Evolutionary conservation across 192 early-diverging fungal species (phyloP).

Genomic region (Lobosporangium transversale): DNA sequence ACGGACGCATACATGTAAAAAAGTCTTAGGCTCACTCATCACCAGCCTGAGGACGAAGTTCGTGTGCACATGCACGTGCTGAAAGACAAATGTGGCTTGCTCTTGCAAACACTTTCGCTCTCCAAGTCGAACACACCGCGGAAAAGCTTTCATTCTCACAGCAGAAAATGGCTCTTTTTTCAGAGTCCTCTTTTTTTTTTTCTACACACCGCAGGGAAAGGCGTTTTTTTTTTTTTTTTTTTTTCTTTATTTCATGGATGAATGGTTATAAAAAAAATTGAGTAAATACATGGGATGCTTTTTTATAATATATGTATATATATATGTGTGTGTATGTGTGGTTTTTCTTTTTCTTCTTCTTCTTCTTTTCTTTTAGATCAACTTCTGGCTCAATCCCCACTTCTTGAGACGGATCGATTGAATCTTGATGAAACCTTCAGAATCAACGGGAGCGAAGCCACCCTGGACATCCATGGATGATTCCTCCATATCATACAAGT

Average conservation of each 20-base stretch:
- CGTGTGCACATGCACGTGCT: too few relatives aligned
- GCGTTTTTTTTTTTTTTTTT: conserved; percentile 2
- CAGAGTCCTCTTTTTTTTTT: too few relatives aligned
- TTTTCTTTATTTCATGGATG: not conserved
- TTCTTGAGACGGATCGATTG: conserved; percentile 95
- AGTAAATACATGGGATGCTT: not conserved
- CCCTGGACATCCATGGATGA: conserved; percentile 95
- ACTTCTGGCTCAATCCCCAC: conserved; percentile 61
- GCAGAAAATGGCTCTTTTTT: too few relatives aligned
- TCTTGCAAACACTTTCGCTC: too few relatives aligned
- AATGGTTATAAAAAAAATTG: not conserved
- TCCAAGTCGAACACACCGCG: too few relatives aligned
- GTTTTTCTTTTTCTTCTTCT: not conserved
- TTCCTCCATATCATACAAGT: conserved; percentile 95
- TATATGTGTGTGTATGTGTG: not conserved
- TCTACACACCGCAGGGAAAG: too few relatives aligned
- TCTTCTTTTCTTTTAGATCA: conserved; percentile 39
- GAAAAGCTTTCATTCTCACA: too few relatives aligned
- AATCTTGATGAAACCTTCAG: conserved; percentile 98
- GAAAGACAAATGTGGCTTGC: too few relatives aligned
- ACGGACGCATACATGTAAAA: too few relatives aligned
- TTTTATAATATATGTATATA: not conserved
- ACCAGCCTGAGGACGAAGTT: too few relatives aligned
- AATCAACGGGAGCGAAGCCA: conserved; percentile 91
- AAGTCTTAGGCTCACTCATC: too few relatives aligned